Percentiles rank a stretch among this genome's conserved stretches.
Evolutionary conservation across 148 eudicot species (phyloP).

Genomic region (Dianthus caryophyllus): DNA sequence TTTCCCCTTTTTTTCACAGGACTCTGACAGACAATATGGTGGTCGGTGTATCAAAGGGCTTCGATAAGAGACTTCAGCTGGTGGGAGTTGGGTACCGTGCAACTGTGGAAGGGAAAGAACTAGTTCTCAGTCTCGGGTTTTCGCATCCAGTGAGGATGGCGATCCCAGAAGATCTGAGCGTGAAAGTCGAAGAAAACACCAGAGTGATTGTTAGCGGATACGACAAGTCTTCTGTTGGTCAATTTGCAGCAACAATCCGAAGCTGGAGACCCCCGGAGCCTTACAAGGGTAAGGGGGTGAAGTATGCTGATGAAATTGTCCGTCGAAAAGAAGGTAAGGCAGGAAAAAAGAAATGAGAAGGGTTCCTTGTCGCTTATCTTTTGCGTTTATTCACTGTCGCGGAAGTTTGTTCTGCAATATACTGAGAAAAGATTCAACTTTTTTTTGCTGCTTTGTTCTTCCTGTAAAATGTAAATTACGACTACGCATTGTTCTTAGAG

Average conservation of each 20-base stretch:
- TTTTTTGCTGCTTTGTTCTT: conserved; percentile 9
- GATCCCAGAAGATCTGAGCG: conserved; percentile 58
- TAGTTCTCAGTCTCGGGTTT: conserved; percentile 77
- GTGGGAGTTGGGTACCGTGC: conserved; percentile 96
- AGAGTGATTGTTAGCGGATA: conserved; percentile 65
- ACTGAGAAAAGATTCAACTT: conserved; percentile 7
- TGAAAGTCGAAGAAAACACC: conserved; percentile 85
- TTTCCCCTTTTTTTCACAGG: conserved; percentile 36
- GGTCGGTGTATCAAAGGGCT: conserved; percentile 86
- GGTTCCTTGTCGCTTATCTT: conserved; percentile 4
- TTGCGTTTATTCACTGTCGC: background rate
- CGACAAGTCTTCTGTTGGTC: conserved; percentile 75
- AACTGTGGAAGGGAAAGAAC: conserved; percentile 61
- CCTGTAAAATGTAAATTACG: conserved; percentile 17
- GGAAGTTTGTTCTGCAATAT: conserved; percentile 10
- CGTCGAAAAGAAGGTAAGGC: conserved; percentile 95
- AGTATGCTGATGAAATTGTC: conserved; percentile 76
- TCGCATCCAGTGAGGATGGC: conserved; percentile 84
- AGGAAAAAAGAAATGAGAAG: conserved; percentile 77
- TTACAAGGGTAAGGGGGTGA: conserved; percentile 93
- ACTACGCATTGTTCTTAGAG: background rate
- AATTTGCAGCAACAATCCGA: conserved; percentile 84
- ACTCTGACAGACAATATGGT: conserved; percentile 92
- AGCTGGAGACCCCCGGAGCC: conserved; percentile 98
- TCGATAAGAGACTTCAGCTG: conserved; percentile 78